Evolutionary conservation across 257 asterid genomes (phyloP).

Genomic region (Ocimum tenuiflorum): DNA sequence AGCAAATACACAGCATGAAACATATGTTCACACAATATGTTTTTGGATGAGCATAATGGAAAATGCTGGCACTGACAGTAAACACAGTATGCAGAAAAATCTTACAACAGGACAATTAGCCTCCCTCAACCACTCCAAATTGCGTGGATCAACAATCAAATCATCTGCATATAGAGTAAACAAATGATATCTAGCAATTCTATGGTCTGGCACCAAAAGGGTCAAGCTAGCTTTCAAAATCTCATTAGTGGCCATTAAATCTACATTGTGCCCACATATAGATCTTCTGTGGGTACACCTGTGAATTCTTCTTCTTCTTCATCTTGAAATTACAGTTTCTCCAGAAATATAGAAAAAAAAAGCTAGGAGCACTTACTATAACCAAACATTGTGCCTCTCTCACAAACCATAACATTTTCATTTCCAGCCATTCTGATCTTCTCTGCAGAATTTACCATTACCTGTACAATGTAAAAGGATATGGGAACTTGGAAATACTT

Average conservation of each 20-base stretch:
- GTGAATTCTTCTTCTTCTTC: not conserved
- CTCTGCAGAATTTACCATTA: constrained; percentile 89
- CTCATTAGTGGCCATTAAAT: not conserved
- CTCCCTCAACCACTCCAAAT: constrained; percentile 95
- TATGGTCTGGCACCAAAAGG: not conserved
- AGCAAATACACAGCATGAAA: not conserved
- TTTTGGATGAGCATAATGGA: no score
- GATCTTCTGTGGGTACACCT: not conserved
- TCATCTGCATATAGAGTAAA: constrained; percentile 49
- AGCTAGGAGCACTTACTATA: constrained; percentile 46
- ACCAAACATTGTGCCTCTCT: constrained; percentile 99
- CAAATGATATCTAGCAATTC: not conserved
- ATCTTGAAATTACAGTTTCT: not conserved
- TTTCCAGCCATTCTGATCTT: constrained; percentile 91
- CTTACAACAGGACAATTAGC: constrained; percentile 90
- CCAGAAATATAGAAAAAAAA: not conserved
- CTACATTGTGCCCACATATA: not conserved
- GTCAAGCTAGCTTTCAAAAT: not conserved
- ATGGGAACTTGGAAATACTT: not conserved
- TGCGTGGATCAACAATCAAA: constrained; percentile 96
- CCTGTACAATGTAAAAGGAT: constrained; percentile 36
- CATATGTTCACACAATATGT: not conserved
- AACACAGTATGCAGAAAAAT: constrained; percentile 6
- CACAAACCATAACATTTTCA: constrained; percentile 95
- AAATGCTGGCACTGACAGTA: not conserved